Base-by-base conservation (phyloP, 2,329 filamentous ascomycete species). In the Thelonectria blattea region DNA sequence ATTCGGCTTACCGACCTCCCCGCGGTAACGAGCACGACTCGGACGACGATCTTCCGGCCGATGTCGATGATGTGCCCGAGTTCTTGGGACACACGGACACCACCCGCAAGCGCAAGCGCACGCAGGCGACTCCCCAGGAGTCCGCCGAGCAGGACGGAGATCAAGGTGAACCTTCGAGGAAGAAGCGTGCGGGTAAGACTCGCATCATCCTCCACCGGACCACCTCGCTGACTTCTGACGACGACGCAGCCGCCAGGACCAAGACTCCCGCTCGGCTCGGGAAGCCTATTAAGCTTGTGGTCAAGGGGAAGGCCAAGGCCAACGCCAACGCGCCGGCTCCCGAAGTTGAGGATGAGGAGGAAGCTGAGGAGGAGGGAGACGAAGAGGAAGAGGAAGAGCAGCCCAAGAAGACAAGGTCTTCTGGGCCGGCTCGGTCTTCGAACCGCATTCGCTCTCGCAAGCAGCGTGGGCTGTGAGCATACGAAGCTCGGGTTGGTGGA, bases 1-100 rank as follows among this genome's bases (percentile, higher is more conserved):
- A 73, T 56, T 37, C 58, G 1, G 5, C 20, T 7, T 73, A 73
- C 18, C 34, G 30, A 71, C 18, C 52, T 47, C 24, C 62, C 52
- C 4, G 68, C 66, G 3, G 52, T 58, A 7, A 45, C 3, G 42
- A 45, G 11, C 20, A 12, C 1, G 65, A 71, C 20, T 65, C 70
- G 0, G 71, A 61, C 2, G 71, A 71, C 3, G 63, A 46, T 4
- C 22, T 70, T 4, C 20, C 49, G 20, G 60, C 65, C 0, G 68
- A 72, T 24, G 60, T 54, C 1, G 65, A 70, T 37, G 58, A 68
- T 10, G 49, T 65, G 9, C 11, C 47, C 0, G 64, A 62, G 43
- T 24, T 70, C 7, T 24, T 3, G 17, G 32, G 17, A 1, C 49
- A 20, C n/a, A 17, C n/a, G 8, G 27, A 34, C 7, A 17, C 24